These are phyloP conservation scores for Tinospora cordifolia DNA, from an alignment of 164 flowering plant species.

Conservation along the genomic window DNA sequence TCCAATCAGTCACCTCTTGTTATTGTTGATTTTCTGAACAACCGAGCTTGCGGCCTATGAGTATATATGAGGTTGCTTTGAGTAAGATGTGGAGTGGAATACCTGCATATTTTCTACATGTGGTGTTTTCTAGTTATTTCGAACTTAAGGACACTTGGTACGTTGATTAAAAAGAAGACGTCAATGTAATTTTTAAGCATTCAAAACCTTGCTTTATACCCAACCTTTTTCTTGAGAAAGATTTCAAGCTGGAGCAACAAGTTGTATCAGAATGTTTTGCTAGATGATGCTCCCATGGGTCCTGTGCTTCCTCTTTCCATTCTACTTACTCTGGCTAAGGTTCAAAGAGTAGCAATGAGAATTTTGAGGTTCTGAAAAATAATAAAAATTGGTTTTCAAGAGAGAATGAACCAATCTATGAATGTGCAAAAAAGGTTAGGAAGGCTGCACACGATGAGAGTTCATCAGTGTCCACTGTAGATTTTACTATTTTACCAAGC, in stretches of 20 bases:
- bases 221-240: conserved; percentile 47
- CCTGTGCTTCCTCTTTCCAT: conserved; percentile 68
- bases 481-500: conserved; percentile 13
- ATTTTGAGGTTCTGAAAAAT: conserved; percentile 19
- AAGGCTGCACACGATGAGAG: conserved; percentile 32
- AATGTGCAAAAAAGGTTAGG: conserved; percentile 39
- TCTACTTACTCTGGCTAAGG: conserved; percentile 29
- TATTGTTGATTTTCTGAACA: conserved; percentile 29
- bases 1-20: conserved; percentile 23
- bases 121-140: conserved; percentile 42
- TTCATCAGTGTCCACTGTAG: conserved; percentile 13
- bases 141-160: conserved; percentile 36
- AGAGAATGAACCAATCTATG: conserved; percentile 23
- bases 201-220: conserved; percentile 48
- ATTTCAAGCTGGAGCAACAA: conserved; percentile 47
- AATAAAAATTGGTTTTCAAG: conserved; percentile 20
- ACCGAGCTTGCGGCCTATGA: conserved; percentile 43
- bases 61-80: conserved; percentile 51
- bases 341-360: conserved; percentile 12
- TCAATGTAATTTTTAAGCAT: conserved; percentile 44
- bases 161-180: conserved; percentile 19
- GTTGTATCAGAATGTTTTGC: conserved; percentile 34
- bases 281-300: conserved; percentile 41
- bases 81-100: conserved; percentile 48
- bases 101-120: conserved; percentile 37